Conservation (phyloP, 306 rosid genomes). For the Cicer chorassanicum region DNA sequence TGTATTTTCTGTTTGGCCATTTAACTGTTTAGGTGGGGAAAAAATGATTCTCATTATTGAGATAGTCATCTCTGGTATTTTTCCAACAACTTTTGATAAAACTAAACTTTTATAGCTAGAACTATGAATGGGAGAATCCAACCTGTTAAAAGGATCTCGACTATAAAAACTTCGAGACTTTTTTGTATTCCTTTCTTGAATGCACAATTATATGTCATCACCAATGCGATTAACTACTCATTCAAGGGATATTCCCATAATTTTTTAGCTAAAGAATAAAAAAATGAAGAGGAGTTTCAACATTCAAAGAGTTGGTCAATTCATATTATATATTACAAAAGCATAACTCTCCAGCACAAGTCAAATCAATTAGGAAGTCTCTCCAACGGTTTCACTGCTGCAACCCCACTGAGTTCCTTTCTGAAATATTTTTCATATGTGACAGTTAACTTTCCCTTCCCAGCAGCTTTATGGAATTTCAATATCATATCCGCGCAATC, state of each 20-base stretch:
- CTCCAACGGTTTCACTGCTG: slow-evolving; percentile 67
- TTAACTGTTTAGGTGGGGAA: too few relatives aligned
- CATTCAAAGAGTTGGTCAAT: background rate
- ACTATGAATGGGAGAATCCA: background rate
- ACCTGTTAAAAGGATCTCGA: slow-evolving; percentile 2
- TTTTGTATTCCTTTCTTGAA: background rate
- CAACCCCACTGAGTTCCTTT: slow-evolving; percentile 57
- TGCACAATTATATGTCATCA: background rate
- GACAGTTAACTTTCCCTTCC: slow-evolving; percentile 64
- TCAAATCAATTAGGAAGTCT: slow-evolving; percentile 63
- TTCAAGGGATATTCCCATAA: background rate
- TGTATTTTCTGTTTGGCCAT: too few relatives aligned
- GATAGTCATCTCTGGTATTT: too few relatives aligned
- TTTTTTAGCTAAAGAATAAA: background rate
- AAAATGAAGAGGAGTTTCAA: background rate
- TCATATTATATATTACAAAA: background rate
- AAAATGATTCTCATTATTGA: too few relatives aligned
- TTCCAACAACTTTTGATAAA: background rate
- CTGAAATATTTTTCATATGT: slow-evolving; percentile 69
- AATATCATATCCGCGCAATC: slow-evolving; percentile 75
- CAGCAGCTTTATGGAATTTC: slow-evolving; percentile 72
- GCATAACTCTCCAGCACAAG: slow-evolving; percentile 24
- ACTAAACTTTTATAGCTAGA: background rate
- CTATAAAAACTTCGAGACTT: background rate
- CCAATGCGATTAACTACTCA: too few relatives aligned